Evolutionary conservation across 192 early-diverging fungal genomes (phyloP), one percentile per base, ranked within the genome.

Genomic region (Coemansia sp.): DNA sequence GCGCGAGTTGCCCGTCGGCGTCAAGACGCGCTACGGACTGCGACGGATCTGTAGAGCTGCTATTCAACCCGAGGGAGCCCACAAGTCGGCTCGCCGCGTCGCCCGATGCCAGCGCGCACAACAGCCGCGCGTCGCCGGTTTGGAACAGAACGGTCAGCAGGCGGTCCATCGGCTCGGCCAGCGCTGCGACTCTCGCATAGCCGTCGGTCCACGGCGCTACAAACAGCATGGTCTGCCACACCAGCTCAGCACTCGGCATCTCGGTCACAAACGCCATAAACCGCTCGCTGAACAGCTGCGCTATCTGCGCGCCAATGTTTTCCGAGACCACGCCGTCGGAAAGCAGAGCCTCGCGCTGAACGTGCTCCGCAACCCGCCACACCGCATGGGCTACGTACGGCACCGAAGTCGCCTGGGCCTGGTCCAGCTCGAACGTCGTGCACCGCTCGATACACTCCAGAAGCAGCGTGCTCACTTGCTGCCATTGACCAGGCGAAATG

Each of bases 191-290:
- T 25, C 66, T 40, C 27, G 60, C 10, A 30, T 72, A 72, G 6
- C 57, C 51, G 6, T 44, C 62, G 2, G 49, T 54, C 76, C 76
- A 79, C 35, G 58, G 55, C 5, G 58, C 50, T 16, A 69, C 58
- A 62, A 72, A 79, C 24, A 59, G 12, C 35, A 79, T 63, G n/a
- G 69, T 61, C 22, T 60, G 65, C 69, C 76, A 79, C 8, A 65
- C 45, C 16, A 62, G 53, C 18, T 60, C 62, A 3, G 57, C 28
- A 44, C 19, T 46, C 42, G 12, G 44, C 12, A 19, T 18, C n/a
- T 79, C 61, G 1, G 62, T 47, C 6, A 62, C 58, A 51, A 77
- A 64, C 3, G 75, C 32, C 9, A 62, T 27, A 23, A 77, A 54
- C 19, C 65, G 45, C 45, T 71, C 69, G n/a, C 59, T 56, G 44